Base-by-base conservation (phyloP, 1,284 basidiomycete genomes). In the Ustilago cynodontis region DNA sequence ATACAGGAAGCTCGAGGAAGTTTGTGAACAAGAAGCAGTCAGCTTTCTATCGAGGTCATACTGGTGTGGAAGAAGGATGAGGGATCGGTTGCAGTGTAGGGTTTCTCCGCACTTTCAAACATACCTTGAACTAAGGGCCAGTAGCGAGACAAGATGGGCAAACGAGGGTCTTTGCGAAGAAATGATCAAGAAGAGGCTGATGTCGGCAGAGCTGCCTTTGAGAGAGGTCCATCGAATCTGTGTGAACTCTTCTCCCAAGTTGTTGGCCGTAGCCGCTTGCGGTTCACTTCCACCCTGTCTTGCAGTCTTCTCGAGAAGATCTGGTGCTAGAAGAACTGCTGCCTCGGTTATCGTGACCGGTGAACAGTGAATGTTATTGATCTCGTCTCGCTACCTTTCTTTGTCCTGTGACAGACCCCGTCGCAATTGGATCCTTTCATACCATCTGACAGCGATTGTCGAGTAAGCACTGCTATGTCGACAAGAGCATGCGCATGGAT, bases 81-180 rank as follows among this genome's bases (percentile, higher is more conserved):
- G 39, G 16, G 13, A 28, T 7, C n/a, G n/a, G n/a, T n/a, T 20
- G 2, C 11, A 13, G 22, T 7, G 14, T 22, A 6, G 10, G 26
- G 5, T n/a, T 1, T 18, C 55, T 57, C 43, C 10, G 55, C 55
- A 57, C 43, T 45, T 57, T 47, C n/a, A 31, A 22, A 10, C 18
- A 4, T 35, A 6, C 13, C 6, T 56, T n/a, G 20, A 50, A 26
- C 6, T 20, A 57, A 45, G 41, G 5, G 2, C n/a, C 8, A 10
- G 31, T 20, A 20, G 54, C 54, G 61, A 64, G 61, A 64, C 45
- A 49, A 7, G 33, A 33, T 24, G 11, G 26, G 37, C 10, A 47
- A 65, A 58, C 31, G 55, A 65, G 62, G 62, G 62, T 65, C 62
- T 33, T 43, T 53, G 55, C 35, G 62, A 65, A 65, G 62, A 58